These are phyloP conservation scores for Nemania serpens DNA, from an alignment of 2,329 filamentous ascomycete genomes.

Conservation along the genomic window DNA sequence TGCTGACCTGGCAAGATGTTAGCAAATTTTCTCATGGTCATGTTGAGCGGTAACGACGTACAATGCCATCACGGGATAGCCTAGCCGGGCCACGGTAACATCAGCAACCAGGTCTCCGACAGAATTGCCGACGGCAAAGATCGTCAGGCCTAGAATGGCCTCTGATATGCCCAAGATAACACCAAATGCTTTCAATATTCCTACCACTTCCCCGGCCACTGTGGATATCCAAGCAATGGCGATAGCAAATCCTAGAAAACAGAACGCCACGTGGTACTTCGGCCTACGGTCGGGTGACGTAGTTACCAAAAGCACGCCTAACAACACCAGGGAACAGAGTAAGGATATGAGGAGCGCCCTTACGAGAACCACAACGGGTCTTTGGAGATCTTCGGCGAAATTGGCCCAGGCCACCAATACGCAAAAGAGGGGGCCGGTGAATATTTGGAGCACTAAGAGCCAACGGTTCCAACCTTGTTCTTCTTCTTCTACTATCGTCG, in stretches of 20 bases:
- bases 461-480: conserved; percentile 82
- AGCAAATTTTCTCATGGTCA: conserved; percentile 21
- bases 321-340: conserved; percentile 67
- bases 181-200: conserved; percentile 88
- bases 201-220: conserved; percentile 93
- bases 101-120: conserved; percentile 93
- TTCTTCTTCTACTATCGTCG: conserved; percentile 44
- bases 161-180: conserved; percentile 93
- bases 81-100: conserved; percentile 89
- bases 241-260: conserved; percentile 88
- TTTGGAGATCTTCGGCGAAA: conserved; percentile 60
- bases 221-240: conserved; percentile 96
- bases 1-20: conserved; percentile 61
- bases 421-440: conserved; percentile 85
- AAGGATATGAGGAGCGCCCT: conserved; percentile 67
- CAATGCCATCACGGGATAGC: conserved; percentile 94
- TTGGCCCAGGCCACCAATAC: conserved; percentile 77
- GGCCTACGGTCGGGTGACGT: conserved; percentile 72
- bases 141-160: conserved; percentile 89
- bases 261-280: conserved; percentile 76
- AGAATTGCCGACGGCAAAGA: conserved; percentile 96
- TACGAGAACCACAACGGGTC: conserved; percentile 56
- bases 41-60: conserved; percentile 45
- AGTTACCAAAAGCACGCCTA: conserved; percentile 69
- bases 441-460: conserved; percentile 83